These are phyloP conservation scores for Claviceps purpurea DNA, from an alignment of 2,329 filamentous ascomycete genomes.

Conservation along the genomic window DNA sequence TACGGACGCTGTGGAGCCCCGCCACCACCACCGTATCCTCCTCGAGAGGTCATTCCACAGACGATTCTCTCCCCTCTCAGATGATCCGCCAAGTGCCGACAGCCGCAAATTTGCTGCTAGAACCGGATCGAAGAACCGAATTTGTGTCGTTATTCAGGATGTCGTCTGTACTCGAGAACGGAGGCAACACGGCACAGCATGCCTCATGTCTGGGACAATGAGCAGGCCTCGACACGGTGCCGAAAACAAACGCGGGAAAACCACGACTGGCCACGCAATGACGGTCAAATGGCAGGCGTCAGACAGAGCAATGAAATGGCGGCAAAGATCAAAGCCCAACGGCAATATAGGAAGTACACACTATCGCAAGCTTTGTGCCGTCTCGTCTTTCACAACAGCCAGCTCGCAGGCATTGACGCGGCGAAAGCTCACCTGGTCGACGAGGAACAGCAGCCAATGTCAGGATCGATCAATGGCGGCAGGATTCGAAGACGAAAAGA, in stretches of 20 bases:
- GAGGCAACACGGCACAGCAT: neutral
- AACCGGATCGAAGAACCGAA: neutral
- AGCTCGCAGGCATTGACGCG: neutral
- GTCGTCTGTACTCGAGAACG: neutral
- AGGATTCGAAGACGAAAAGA: no score
- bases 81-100: neutral
- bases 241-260: no score
- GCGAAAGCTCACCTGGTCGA: neutral
- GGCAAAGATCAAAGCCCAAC: no score
- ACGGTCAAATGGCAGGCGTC: no score
- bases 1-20: slow-evolving; percentile 33
- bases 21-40: slow-evolving; percentile 22
- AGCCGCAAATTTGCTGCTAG: neutral
- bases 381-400: neutral
- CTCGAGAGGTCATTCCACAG: slow-evolving; percentile 37
- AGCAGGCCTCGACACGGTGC: neutral
- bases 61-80: neutral
- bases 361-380: no score
- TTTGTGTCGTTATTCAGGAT: neutral
- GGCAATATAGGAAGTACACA: no score
- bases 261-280: no score
- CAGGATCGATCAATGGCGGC: no score
- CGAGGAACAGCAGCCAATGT: neutral
- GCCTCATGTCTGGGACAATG: slow-evolving; percentile 2
- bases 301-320: no score